Percentiles rank a stretch among this genome's conserved stretches.
Conservation (phyloP, 2,329 filamentous ascomycete species). For the Diaporthe ilicicola region DNA sequence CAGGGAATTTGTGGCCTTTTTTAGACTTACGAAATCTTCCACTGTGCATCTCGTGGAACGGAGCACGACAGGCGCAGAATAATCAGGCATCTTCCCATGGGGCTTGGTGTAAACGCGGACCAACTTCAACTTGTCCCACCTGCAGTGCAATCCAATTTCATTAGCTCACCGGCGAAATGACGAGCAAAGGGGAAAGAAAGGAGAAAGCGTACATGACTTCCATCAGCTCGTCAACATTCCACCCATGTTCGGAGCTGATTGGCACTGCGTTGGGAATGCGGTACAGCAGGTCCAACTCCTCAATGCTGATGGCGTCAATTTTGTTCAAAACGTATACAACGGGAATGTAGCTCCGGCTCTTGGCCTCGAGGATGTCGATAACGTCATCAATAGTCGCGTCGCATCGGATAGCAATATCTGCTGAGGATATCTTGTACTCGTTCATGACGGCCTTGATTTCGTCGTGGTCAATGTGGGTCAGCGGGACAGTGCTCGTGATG, state of each 20-base stretch:
- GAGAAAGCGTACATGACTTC: conserved; percentile 77
- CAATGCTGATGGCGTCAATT: conserved; percentile 97
- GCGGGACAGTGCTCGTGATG: conserved; percentile 92
- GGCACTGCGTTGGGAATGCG: conserved; percentile 96
- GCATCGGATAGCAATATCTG: conserved; percentile 96
- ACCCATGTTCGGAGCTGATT: conserved; percentile 96
- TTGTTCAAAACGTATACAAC: conserved; percentile 99
- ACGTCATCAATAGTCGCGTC: conserved; percentile 97
- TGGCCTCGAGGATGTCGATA: conserved; percentile 95
- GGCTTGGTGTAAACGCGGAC: conserved; percentile 97
- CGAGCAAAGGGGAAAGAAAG: background rate
- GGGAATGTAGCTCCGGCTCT: conserved; percentile 95
- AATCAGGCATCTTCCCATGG: conserved; percentile 94
- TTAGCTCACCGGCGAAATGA: conserved; percentile 1
- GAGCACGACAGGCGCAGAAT: conserved; percentile 89
- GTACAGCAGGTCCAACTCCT: conserved; percentile 95
- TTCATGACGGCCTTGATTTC: conserved; percentile 98
- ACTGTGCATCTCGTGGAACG: conserved; percentile 84
- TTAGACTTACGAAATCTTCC: conserved; percentile 88
- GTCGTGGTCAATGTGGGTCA: conserved; percentile 92
- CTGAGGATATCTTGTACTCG: conserved; percentile 96
- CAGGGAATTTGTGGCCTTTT: background rate
- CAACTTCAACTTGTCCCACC: conserved; percentile 93
- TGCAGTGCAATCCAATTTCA: conserved; percentile 38
- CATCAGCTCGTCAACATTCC: conserved; percentile 97